phyloP scores from a whole-genome alignment of 2,329 filamentous ascomycete species.

The Sclerotinia subarctica region DNA sequence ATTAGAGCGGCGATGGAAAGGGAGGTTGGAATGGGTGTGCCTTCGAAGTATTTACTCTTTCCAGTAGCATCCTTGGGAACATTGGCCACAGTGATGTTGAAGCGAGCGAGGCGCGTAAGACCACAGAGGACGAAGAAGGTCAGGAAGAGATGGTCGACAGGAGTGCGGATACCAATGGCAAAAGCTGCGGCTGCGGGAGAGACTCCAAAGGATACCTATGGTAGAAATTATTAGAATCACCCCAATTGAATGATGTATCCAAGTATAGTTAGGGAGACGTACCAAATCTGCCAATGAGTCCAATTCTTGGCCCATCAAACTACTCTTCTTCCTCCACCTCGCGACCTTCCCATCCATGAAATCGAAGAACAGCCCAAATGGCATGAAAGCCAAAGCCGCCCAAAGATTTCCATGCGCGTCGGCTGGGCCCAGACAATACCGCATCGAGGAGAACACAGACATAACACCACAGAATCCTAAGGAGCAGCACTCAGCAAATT shows the following conservation, averaged over 20 bases:
- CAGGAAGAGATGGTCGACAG: slow-evolving; percentile 74
- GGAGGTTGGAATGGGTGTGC: slow-evolving; percentile 91
- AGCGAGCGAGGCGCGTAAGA: slow-evolving; percentile 86
- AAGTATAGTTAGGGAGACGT: slow-evolving; percentile 34
- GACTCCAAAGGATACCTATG: slow-evolving; percentile 92
- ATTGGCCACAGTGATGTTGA: slow-evolving; percentile 90
- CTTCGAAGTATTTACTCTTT: slow-evolving; percentile 95
- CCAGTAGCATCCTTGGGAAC: slow-evolving; percentile 89
- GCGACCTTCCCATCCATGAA: slow-evolving; percentile 97
- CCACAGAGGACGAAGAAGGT: slow-evolving; percentile 93
- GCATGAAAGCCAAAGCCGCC: slow-evolving; percentile 80
- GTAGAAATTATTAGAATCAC: background rate
- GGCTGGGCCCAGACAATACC: slow-evolving; percentile 79
- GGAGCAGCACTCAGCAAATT: background rate
- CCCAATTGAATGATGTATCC: background rate
- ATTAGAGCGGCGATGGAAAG: slow-evolving; percentile 77
- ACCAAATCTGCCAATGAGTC: slow-evolving; percentile 95
- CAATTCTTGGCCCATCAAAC: slow-evolving; percentile 95
- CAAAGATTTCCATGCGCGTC: slow-evolving; percentile 68
- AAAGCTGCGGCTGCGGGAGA: slow-evolving; percentile 86
- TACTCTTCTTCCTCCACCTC: slow-evolving; percentile 94
- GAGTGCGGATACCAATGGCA: slow-evolving; percentile 80
- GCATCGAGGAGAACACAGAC: slow-evolving; percentile 92
- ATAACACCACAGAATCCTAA: slow-evolving; percentile 83
- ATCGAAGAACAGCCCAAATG: slow-evolving; percentile 93